Base-by-base conservation (phyloP, 768 basidiomycete species). In the Piloderma croceum region DNA sequence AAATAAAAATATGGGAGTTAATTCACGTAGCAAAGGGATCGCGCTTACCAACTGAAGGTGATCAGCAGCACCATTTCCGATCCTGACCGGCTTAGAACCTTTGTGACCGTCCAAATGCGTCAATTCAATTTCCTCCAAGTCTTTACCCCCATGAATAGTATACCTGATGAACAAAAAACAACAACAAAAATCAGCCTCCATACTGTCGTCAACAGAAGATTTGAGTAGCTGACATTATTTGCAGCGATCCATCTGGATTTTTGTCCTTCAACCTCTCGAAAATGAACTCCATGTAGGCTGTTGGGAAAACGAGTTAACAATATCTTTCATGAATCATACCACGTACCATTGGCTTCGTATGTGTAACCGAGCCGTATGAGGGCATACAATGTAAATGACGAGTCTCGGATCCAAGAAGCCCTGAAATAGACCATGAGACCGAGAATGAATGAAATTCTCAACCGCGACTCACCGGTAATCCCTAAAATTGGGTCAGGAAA, bases 51-150 rank as follows among this genome's bases (percentile, higher is more conserved):
- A 64, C 54, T 98, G 93, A 7, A 96, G 59, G 58, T 97, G 93
- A 57, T 92, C 83, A 3, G 90, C 91, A 0, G 94, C 94, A 3
- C 94, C 94, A 58, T 99, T 99, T 4, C 94, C 94, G 42, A 99
- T 91, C 9, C 79, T 76, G 22, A 91, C 88, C 18, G 89, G 89
- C 46, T 76, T 83, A 5, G 85, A 88, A 5, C 82, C 84, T 54
- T 88, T 88, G 54, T 90, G 85, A 5, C 87, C 94, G 48, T 91
- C 90, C 4, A 98, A 70, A 58, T 98, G 94, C 12, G 61, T 62
- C 5, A 99, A 69, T 53, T 93, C 90, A 39, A 84, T 64, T 60
- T 93, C 90, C 47, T 86, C 81, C 5, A 97, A 64, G 35, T 90
- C 84, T 65, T 88, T 83, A 27, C 79, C 72, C 17, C 81, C 80